phyloP scores from a whole-genome alignment of 441 rosid genomes.

The Pelargonium citronellum region DNA sequence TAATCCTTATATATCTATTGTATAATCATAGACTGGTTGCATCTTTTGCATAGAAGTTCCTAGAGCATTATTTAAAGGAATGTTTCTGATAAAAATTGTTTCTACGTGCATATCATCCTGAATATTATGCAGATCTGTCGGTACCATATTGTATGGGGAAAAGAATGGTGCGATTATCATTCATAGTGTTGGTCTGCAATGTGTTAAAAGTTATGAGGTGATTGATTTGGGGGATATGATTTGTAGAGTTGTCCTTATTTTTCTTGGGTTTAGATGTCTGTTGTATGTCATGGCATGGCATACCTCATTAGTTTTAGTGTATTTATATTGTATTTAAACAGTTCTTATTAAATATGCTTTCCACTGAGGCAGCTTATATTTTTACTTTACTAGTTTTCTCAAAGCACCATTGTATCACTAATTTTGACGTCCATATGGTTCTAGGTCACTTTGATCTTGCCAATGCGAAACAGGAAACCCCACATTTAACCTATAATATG shows the following conservation, averaged over 20 bases:
- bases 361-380: not conserved
- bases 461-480: not conserved
- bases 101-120: not conserved
- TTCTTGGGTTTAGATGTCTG: not conserved
- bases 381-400: not conserved
- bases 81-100: not conserved
- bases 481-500: not conserved
- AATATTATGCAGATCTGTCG: not conserved
- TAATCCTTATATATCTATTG: not conserved
- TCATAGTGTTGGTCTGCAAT: not conserved
- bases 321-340: too few species aligned
- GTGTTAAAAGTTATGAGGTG: not conserved
- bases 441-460: not conserved
- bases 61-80: not conserved
- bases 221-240: not conserved
- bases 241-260: not conserved
- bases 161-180: not conserved
- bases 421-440: not conserved
- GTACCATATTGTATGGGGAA: not conserved
- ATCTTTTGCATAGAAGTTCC: not conserved
- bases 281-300: not conserved
- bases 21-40: not conserved
- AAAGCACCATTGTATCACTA: not conserved
- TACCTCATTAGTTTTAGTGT: not conserved
- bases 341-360: not conserved